Base-by-base conservation (phyloP, 495 filamentous ascomycete genomes). In the Aspergillus diversus region DNA sequence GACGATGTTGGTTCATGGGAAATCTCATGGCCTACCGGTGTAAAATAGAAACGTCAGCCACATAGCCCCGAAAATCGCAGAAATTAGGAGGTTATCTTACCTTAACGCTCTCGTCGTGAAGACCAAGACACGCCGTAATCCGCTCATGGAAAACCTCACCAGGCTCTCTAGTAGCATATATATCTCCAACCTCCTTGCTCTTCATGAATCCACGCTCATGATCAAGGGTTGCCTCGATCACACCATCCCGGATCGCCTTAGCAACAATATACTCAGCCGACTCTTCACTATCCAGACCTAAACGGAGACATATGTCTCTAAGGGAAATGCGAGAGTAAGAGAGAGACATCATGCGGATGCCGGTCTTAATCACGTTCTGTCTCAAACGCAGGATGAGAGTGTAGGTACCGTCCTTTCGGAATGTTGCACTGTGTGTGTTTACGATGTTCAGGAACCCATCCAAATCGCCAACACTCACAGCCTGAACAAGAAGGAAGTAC, bases 311-410 rank as follows among this genome's bases (percentile, higher is more conserved):
- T 64, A 99, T 99, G 71, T 99, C 95, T 57, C 95, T 87, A 50
- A 99, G 84, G n/a, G 93, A 97, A 72, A 99, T 99, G 60, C 93
- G 89, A 55, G 93, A 96, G 78, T 99, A 99, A 56, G 92, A 95
- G 70, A 99, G 81, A 33, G 93, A 97, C 88, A 99, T 97, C 92
- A 97, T 97, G 64, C 95, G 92, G 66, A 99, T 95, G 67, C 95
- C 95, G 37, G 95, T 99, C 81, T 97, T 97, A 86, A 99, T 98
- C 74, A 99, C 95, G 77, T 98, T 98, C 74, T 99, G 95, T 56
- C 95, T 87, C 43, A 99, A 83, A 51, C 95, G 92, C 63, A 97
- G 84, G 72, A 97, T 94, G 55, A 99, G 83, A 7, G 93, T 97
- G 77, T 98, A 98, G 17, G 93, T 97, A 57, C 92, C 92, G 74